These are phyloP conservation scores for Artemisia tridentata DNA, from an alignment of 129 eudicot genomes.

Conservation along the genomic window DNA sequence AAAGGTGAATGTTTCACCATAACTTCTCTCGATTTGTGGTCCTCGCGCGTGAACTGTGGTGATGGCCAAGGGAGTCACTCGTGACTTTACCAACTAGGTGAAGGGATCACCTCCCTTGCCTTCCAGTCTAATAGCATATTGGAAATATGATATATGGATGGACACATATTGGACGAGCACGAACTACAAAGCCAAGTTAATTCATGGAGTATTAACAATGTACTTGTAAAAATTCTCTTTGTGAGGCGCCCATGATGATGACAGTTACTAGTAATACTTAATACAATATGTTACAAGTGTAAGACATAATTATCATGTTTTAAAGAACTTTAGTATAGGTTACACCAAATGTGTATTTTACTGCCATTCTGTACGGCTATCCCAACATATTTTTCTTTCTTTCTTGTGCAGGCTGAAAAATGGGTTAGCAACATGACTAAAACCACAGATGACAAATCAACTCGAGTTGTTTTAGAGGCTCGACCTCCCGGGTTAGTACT, in stretches of 20 bases:
- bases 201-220: not conserved
- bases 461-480: slow-evolving; percentile 53
- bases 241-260: not conserved
- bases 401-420: slow-evolving; percentile 57
- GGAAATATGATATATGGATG: not conserved
- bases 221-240: not conserved
- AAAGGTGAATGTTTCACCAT: too few species aligned
- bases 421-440: slow-evolving; percentile 77
- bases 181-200: not conserved
- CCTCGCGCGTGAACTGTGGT: too few species aligned
- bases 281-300: not conserved
- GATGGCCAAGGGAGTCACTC: too few species aligned
- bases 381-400: not conserved
- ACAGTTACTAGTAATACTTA: not conserved
- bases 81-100: too few species aligned
- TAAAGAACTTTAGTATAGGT: not conserved
- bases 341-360: not conserved
- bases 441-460: slow-evolving; percentile 39
- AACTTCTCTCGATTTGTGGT: too few species aligned
- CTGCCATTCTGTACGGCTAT: not conserved
- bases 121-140: not conserved
- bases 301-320: not conserved
- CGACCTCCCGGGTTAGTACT: slow-evolving; percentile 63
- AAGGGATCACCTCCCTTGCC: too few species aligned
- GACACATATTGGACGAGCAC: not conserved